Evolutionary conservation across 2,329 filamentous ascomycete genomes (phyloP).

Genomic region (Xylariaceae sp.): DNA sequence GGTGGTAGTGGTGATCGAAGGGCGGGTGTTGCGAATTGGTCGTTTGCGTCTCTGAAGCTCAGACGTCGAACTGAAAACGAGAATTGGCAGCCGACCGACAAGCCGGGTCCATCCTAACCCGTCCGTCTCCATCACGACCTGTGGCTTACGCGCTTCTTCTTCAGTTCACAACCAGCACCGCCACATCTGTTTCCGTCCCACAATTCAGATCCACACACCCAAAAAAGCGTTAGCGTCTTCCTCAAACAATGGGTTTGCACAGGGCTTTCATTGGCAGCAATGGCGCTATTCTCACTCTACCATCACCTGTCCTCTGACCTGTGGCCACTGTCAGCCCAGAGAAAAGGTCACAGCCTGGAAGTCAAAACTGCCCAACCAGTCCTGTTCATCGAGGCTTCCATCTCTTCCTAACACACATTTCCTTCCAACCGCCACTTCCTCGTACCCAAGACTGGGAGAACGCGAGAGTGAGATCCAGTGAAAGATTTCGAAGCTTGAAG

Average conservation of each 20-base stretch:
- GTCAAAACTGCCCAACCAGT: no score
- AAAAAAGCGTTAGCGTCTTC: not conserved
- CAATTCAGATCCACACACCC: not conserved
- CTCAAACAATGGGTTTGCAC: not conserved
- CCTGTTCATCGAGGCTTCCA: no score
- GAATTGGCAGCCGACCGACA: constrained; percentile 23
- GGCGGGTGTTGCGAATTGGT: constrained; percentile 11
- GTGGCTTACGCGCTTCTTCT: constrained; percentile 14
- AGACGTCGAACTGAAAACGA: constrained; percentile 25
- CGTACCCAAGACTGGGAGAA: no score
- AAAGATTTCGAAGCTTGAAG: no score
- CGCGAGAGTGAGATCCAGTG: no score
- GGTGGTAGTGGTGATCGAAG: constrained; percentile 21
- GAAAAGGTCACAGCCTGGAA: no score
- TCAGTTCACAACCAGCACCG: constrained; percentile 8
- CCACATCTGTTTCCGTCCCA: constrained; percentile 5
- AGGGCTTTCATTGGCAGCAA: no score
- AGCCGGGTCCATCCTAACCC: constrained; percentile 19
- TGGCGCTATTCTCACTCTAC: not conserved
- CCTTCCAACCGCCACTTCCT: no score
- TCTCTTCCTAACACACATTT: no score
- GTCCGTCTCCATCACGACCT: constrained; percentile 11
- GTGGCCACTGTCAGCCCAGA: constrained; percentile 1
- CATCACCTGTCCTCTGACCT: constrained; percentile 10
- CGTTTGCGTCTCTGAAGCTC: constrained; percentile 23